Base-by-base conservation (phyloP, 2,329 filamentous ascomycete species). In the Didymella arachidicola region DNA sequence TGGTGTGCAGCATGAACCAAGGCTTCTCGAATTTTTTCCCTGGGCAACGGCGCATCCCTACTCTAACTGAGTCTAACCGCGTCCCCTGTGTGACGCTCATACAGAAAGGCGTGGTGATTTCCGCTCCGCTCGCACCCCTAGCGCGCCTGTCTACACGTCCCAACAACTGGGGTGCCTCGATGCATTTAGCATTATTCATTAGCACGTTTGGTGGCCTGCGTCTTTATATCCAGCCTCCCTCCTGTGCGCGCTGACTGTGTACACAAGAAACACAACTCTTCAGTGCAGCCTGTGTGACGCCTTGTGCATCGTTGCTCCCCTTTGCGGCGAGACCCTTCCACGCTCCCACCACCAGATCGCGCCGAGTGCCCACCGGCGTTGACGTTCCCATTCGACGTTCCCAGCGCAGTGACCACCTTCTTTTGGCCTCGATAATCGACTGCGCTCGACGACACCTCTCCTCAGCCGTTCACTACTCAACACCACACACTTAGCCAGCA, bases 401-500 rank as follows among this genome's bases (percentile, higher is more conserved):
- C 57, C 60, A 58, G 49, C 60, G 61, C 62, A 55, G 62, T 61
- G 59, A 53, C 64, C 53, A 54, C 57, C 52, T 59, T 66, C 64
- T 64, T 63, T 67, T 57, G 54, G 63, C 59, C 60, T 58, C 57
- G 56, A 59, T 53, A 41, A 46, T 39, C 59, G 30, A 48, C 63
- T 41, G 43, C 29, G 59, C 62, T 59, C 58, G 7, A 59, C 53
- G 51, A 59, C 45, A 43, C 57, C 44, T 56, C 62, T 57, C 44
- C 61, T 65, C 60, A 58, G 59, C 65, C 67, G 53, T 60, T 69
- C 69, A 55, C 66, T 68, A 44, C 45, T 32, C 63, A 22, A 49
- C 55, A 47, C 25, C 59, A 46, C 43, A 48, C 65, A 69, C 68
- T 58, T 62, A 60, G 64, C 62, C 67, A 72, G 61, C 73, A 90